phyloP scores from a whole-genome alignment of 306 rosid species.

The Lathyrus oleraceus region DNA sequence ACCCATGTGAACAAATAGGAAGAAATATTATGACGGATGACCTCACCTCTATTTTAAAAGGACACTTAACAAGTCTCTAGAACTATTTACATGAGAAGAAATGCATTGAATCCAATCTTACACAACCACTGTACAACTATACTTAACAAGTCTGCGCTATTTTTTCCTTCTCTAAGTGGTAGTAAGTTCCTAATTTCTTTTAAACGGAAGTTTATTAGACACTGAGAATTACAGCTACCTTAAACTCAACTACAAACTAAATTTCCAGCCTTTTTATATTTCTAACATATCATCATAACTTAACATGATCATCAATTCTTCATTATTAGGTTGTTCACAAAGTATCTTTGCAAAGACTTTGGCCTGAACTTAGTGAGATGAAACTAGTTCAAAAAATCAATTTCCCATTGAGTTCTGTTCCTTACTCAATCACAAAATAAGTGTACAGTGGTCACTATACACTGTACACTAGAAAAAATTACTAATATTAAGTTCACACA shows the following conservation, averaged over 20 bases:
- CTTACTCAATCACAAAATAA: conserved; percentile 9
- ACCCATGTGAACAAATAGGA: background rate
- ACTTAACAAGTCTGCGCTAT: conserved; percentile 3
- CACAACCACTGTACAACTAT: conserved; percentile 7
- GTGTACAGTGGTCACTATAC: background rate
- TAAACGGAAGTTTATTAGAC: background rate
- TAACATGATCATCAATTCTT: conserved; percentile 6
- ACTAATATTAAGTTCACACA: background rate
- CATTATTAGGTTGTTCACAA: background rate
- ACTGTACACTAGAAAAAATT: background rate
- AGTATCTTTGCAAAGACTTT: background rate
- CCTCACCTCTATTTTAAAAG: background rate
- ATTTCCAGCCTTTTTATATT: conserved; percentile 3
- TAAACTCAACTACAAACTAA: background rate
- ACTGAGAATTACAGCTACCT: background rate
- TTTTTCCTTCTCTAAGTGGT: conserved; percentile 15
- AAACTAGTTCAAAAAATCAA: background rate
- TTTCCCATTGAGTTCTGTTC: background rate
- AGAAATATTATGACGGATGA: background rate
- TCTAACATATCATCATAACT: background rate
- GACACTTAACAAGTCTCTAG: conserved; percentile 2
- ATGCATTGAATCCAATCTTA: conserved; percentile 11
- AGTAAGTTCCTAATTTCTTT: conserved; percentile 1
- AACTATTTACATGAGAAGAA: background rate
- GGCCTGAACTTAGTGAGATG: background rate